Percentiles rank a stretch among this genome's conserved stretches.
Evolutionary conservation across 148 eudicot species (phyloP).

Genomic region (Salicornia ramosissima): DNA sequence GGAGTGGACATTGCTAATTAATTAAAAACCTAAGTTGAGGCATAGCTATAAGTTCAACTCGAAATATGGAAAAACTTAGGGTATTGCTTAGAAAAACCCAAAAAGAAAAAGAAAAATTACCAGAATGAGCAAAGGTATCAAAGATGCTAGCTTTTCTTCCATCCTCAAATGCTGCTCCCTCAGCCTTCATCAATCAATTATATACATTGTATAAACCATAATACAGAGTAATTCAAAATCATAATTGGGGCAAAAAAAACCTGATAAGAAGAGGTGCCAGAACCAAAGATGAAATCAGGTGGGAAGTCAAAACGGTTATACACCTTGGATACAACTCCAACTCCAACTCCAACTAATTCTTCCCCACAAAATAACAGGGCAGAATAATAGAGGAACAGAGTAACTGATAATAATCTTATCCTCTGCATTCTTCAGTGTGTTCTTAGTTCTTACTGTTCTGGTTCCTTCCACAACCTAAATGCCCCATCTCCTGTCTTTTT

Average conservation of each 20-base stretch:
- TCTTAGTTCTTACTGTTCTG: no score
- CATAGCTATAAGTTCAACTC: no score
- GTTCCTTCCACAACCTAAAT: no score
- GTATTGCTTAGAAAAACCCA: no score
- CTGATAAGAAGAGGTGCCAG: conserved; percentile 36
- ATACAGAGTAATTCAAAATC: neutral
- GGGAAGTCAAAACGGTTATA: conserved; percentile 26
- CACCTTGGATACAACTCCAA: neutral
- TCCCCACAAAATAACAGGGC: neutral
- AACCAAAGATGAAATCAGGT: conserved; percentile 27
- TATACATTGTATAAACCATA: neutral
- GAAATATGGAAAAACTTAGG: no score
- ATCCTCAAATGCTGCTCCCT: conserved; percentile 31
- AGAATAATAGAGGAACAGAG: neutral
- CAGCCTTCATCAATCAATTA: conserved; percentile 18
- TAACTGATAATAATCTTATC: neutral
- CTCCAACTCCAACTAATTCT: neutral
- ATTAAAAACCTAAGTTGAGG: no score
- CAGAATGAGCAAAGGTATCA: conserved; percentile 20
- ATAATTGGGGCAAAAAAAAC: conserved; percentile 2
- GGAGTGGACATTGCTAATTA: no score
- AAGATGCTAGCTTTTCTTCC: conserved; percentile 25
- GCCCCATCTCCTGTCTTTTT: neutral
- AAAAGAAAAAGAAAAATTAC: neutral
- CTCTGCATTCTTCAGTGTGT: neutral